These are phyloP conservation scores for Cyberlindnera xylosilytica DNA, from an alignment of 805 yeast genomes.

Conservation along the genomic window DNA sequence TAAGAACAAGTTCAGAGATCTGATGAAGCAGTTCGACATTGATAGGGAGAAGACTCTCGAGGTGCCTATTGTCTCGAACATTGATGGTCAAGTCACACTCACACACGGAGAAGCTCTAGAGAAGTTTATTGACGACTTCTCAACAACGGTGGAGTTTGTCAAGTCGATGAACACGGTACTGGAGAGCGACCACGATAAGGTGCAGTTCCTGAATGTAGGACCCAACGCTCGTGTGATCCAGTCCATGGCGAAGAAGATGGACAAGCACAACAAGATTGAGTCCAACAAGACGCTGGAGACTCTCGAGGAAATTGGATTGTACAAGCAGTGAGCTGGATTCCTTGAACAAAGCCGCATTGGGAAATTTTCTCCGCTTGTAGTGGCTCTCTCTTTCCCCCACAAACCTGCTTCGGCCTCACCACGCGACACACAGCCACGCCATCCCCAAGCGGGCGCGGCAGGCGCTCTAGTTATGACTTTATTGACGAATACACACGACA, in stretches of 20 bases:
- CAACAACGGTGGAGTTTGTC: slow-evolving; percentile 44
- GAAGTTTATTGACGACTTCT: slow-evolving; percentile 38
- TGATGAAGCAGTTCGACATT: slow-evolving; percentile 10
- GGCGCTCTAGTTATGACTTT: no score
- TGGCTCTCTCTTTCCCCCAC: no score
- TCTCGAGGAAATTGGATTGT: slow-evolving; percentile 7
- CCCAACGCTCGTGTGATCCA: slow-evolving; percentile 25
- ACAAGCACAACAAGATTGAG: slow-evolving; percentile 6
- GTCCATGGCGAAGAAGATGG: slow-evolving; percentile 17
- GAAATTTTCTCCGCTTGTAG: no score
- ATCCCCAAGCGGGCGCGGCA: no score
- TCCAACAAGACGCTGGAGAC: slow-evolving; percentile 11
- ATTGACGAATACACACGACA: no score
- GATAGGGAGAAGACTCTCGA: slow-evolving; percentile 15
- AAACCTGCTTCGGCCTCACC: no score
- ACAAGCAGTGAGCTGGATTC: not conserved
- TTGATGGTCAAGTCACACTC: slow-evolving; percentile 29
- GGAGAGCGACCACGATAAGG: not conserved
- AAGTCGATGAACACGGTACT: slow-evolving; percentile 29
- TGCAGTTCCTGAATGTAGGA: slow-evolving; percentile 22
- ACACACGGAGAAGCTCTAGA: slow-evolving; percentile 28
- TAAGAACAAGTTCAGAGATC: slow-evolving; percentile 26
- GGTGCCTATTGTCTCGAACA: slow-evolving; percentile 39
- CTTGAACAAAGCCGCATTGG: not conserved
- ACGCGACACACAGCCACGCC: no score